These are phyloP conservation scores for Cutaneotrichosporon cutaneum DNA, from an alignment of 1,284 basidiomycete species.

Conservation along the genomic window DNA sequence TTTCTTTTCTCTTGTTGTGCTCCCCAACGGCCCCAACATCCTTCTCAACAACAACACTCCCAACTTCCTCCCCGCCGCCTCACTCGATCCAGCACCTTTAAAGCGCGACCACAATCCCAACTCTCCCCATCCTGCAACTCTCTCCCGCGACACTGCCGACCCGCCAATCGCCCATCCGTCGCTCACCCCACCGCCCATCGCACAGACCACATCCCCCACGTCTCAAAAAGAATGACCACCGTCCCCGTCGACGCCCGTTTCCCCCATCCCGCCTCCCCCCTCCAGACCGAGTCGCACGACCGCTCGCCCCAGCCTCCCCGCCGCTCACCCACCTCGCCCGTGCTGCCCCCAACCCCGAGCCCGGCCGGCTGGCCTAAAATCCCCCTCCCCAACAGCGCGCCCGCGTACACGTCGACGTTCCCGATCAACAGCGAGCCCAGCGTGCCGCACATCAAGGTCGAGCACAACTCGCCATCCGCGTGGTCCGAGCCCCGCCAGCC, in stretches of 20 bases:
- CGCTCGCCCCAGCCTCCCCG: neutral
- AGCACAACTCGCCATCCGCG: neutral
- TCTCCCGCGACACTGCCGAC: neutral
- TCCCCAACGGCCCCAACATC: neutral
- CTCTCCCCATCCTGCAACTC: conserved; percentile 2
- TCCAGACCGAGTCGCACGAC: conserved; percentile 4
- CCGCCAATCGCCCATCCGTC: neutral
- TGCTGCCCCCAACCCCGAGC: neutral
- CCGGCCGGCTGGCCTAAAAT: neutral
- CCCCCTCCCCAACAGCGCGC: neutral
- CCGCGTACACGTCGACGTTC: neutral
- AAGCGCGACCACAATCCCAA: neutral
- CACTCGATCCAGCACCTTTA: neutral
- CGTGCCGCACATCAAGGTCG: neutral
- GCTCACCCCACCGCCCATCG: neutral
- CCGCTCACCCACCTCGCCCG: neutral
- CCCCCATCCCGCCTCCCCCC: neutral
- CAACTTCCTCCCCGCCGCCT: neutral
- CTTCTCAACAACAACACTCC: neutral
- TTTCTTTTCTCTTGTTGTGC: neutral
- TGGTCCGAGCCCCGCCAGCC: conserved; percentile 9
- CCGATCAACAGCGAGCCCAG: neutral
- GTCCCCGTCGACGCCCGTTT: conserved; percentile 11
- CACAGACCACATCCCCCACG: neutral
- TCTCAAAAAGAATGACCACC: conserved; percentile 16